Conservation (phyloP, 2,329 filamentous ascomycete species). For the Fusarium sp. region DNA sequence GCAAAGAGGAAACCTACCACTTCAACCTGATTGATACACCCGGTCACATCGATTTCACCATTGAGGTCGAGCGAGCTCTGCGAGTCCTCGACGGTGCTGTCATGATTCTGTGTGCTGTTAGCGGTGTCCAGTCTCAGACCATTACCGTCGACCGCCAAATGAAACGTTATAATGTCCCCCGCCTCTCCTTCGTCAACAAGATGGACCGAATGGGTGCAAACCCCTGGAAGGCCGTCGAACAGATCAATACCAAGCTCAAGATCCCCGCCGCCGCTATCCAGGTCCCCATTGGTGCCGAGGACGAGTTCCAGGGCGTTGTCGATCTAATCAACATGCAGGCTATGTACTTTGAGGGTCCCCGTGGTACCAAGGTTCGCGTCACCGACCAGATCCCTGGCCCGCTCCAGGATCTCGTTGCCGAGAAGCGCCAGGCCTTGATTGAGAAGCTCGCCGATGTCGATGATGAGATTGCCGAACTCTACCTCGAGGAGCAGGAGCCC, state of each 20-base stretch:
- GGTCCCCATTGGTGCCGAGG: constrained; percentile 93
- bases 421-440: constrained; percentile 89
- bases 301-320: constrained; percentile 92
- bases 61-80: constrained; percentile 96
- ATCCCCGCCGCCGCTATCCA: constrained; percentile 94
- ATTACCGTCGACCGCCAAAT: constrained; percentile 99
- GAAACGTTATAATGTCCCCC: constrained; percentile 96
- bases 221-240: constrained; percentile 96
- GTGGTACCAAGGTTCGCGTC: constrained; percentile 83
- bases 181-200: constrained; percentile 98
- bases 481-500: constrained; percentile 88
- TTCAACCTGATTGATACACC: constrained; percentile 99
- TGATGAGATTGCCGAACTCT: constrained; percentile 96
- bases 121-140: constrained; percentile 96
- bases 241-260: constrained; percentile 97
- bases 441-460: constrained; percentile 98
- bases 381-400: constrained; percentile 88
- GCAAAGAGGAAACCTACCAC: constrained; percentile 92
- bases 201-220: constrained; percentile 99
- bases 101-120: constrained; percentile 98
- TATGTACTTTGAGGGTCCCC: constrained; percentile 90
- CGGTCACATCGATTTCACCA: constrained; percentile 99
- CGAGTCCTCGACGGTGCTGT: constrained; percentile 96
- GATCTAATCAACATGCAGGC: constrained; percentile 94
- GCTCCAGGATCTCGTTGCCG: constrained; percentile 80